Base-by-base conservation (phyloP, 73 alveolate genomes). In the Paramecium caudatum region DNA sequence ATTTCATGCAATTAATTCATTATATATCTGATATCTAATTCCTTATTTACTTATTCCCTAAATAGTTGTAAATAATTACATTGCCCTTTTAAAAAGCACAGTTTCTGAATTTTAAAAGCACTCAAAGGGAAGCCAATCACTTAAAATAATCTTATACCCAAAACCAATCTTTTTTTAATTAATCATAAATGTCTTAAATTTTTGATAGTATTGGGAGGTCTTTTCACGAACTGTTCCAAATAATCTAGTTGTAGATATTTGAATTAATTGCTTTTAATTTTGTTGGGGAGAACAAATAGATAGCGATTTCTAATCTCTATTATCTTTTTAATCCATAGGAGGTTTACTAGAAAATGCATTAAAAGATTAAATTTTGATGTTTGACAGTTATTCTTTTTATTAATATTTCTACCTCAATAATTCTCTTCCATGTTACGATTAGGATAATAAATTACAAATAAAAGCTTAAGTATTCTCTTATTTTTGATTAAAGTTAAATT, bases 1-100 rank as follows among this genome's bases (percentile, higher is more conserved):
- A 74, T 74, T 74, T 74, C 88, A 15, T 74, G 68, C 43, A 43
- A 39, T 19, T 74, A 39, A 41, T 74, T 36, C 62, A 74, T 41
- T n/a, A 74, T 37, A 39, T 4, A 74, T 9, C 62, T 30, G 17
- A 74, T 45, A 74, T 74, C 88, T 8, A 74, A 13, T 7, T 74
- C 65, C 32, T 74, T 37, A 12, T 30, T 36, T 4, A 74, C 45
- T 37, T 74, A 15, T 13, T 33, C 17, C 47, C 83, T 65, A 65
- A 65, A 0, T 12, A 33, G 7, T 65, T 39, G 17, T 21, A 41
- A 21, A 2, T 16, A 12, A 41, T 13, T 74, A 74, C 69, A 45
- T 43, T 13, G 88, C 88, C 46, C 43, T 74, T 19, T 45, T 19
- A 74, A 74, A 23, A 1, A 74, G 46, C 17, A 74, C 39, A 27